Evolutionary conservation across 2,329 filamentous ascomycete species (phyloP).

Genomic region (Calcarisporium arbuscula): DNA sequence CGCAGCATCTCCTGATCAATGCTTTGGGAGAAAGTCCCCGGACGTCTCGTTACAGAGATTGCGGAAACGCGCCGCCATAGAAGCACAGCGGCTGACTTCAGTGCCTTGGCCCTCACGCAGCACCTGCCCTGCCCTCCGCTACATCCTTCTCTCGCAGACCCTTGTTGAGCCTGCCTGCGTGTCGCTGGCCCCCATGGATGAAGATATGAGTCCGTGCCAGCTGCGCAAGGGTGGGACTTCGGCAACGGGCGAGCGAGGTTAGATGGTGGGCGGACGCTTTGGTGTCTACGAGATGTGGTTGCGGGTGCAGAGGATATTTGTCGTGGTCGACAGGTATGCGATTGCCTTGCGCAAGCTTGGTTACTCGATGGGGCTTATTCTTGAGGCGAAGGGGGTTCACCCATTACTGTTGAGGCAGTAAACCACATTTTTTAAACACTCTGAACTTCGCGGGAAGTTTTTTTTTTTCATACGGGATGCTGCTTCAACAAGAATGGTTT

Average conservation of each 20-base stretch:
- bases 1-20: constrained; percentile 26
- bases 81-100: constrained; percentile 87
- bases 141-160: constrained; percentile 27
- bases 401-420: constrained; percentile 16
- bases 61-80: constrained; percentile 99
- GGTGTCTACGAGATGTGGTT: constrained; percentile 36
- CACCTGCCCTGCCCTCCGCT: constrained; percentile 36
- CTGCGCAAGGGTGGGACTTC: constrained; percentile 13
- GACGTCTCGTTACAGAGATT: constrained; percentile 56
- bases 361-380: constrained; percentile 99
- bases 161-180: constrained; percentile 27
- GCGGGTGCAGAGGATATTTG: constrained; percentile 61
- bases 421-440: constrained; percentile 24
- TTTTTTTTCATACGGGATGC: constrained; percentile 13
- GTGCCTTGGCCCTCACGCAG: constrained; percentile 47
- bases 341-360: constrained; percentile 64
- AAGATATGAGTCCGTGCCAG: constrained; percentile 76
- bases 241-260: constrained; percentile 14
- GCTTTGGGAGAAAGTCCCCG: constrained; percentile 99
- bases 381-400: constrained; percentile 83
- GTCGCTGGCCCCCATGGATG: constrained; percentile 56
- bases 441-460: constrained; percentile 38
- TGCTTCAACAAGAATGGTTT: constrained; percentile 24
- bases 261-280: constrained; percentile 40
- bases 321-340: constrained; percentile 98